Conservation (phyloP, 2,329 filamentous ascomycete species). For the Nannizziopsis arthrosporioides region DNA sequence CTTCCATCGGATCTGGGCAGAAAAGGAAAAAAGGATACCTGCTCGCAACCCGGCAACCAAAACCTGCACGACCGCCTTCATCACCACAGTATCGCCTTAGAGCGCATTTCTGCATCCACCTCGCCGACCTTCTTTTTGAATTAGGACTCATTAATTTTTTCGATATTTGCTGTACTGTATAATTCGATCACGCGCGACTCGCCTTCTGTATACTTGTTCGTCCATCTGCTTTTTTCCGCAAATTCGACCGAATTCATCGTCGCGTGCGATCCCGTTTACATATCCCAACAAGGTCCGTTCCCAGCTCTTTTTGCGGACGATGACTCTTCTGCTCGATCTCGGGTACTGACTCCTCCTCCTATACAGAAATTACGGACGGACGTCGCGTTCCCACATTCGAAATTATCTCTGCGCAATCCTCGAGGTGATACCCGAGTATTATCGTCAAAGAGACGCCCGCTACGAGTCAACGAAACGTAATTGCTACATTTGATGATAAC, state of each 20-base stretch:
- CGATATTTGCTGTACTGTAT: too few species aligned
- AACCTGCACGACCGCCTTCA: neutral
- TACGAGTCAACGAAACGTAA: too few species aligned
- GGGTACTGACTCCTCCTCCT: too few species aligned
- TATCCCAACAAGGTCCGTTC: neutral
- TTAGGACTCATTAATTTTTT: too few species aligned
- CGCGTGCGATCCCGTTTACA: neutral
- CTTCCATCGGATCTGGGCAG: conserved; percentile 2
- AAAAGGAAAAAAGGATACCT: conserved; percentile 5
- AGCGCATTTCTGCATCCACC: neutral
- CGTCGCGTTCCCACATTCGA: too few species aligned
- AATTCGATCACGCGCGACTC: neutral
- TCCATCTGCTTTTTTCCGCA: neutral
- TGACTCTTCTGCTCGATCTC: too few species aligned
- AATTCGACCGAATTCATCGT: neutral
- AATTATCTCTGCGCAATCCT: too few species aligned
- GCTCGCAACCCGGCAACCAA: neutral
- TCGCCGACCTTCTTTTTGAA: too few species aligned
- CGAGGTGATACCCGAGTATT: too few species aligned
- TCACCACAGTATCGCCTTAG: neutral
- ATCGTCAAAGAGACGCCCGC: too few species aligned
- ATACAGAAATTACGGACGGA: too few species aligned
- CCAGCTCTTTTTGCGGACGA: neutral
- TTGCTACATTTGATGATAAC: too few species aligned
- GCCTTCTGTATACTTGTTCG: neutral